These are phyloP conservation scores for Sphagnurus paluster DNA, from an alignment of 1,284 basidiomycete genomes.

Conservation along the genomic window DNA sequence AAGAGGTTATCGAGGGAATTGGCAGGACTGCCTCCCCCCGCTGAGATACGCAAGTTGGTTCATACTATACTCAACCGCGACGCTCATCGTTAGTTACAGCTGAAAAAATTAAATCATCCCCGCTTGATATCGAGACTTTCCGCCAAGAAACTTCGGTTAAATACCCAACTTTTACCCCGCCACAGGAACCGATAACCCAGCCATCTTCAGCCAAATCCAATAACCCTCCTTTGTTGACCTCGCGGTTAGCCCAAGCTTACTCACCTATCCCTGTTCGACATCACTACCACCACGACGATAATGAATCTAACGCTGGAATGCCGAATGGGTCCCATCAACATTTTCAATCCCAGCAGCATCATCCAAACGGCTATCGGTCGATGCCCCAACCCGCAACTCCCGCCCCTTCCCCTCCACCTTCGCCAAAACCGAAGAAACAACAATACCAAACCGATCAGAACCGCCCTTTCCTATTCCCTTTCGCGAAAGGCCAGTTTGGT, in stretches of 20 bases:
- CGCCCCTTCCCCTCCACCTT: conserved; percentile 86
- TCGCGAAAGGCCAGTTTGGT: conserved; percentile 57
- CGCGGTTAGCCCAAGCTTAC: conserved; percentile 85
- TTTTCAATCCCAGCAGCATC: conserved; percentile 46
- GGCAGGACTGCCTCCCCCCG: conserved; percentile 61
- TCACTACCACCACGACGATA: conserved; percentile 84
- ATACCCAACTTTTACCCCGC: conserved; percentile 87
- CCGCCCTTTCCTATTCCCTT: conserved; percentile 95
- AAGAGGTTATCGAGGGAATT: conserved; percentile 88
- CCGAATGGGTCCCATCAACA: conserved; percentile 41
- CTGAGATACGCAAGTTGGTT: conserved; percentile 57
- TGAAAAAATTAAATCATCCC: conserved; percentile 74
- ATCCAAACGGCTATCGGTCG: conserved; percentile 47
- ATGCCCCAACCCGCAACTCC: conserved; percentile 78
- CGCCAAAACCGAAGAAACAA: conserved; percentile 94
- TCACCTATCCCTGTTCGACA: conserved; percentile 92
- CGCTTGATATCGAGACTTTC: conserved; percentile 86
- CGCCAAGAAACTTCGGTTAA: conserved; percentile 88
- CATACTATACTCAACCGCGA: neutral
- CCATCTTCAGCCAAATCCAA: conserved; percentile 32
- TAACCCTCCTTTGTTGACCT: conserved; percentile 43
- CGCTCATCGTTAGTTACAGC: conserved; percentile 17
- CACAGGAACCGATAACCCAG: conserved; percentile 38
- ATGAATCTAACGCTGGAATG: conserved; percentile 44
- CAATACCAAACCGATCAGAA: conserved; percentile 98